phyloP scores from a whole-genome alignment of 148 eudicot species.

The Camellia sinensis region DNA sequence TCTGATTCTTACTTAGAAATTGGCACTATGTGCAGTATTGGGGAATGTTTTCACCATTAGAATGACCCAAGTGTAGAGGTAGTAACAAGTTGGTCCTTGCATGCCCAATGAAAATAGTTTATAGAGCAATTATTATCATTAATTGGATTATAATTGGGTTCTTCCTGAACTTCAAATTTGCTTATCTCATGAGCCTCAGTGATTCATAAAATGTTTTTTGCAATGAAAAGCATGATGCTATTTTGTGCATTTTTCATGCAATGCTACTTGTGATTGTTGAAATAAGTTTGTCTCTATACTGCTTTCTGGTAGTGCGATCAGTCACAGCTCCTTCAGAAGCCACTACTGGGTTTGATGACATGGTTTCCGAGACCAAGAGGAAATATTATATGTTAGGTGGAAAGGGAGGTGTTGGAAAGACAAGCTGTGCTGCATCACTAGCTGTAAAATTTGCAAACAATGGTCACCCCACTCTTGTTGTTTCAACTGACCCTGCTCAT shows the following conservation, averaged over 20 bases:
- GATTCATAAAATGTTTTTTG: neutral
- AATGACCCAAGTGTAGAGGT: neutral
- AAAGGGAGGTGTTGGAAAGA: slow-evolving; percentile 97
- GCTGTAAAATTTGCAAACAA: slow-evolving; percentile 97
- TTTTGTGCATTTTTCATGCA: neutral
- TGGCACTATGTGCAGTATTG: neutral
- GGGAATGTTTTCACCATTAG: neutral
- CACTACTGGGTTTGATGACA: slow-evolving; percentile 68
- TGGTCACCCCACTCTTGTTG: slow-evolving; percentile 97
- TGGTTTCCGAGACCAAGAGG: slow-evolving; percentile 79
- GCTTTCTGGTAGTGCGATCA: slow-evolving; percentile 61
- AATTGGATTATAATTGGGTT: neutral
- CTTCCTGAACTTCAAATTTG: neutral
- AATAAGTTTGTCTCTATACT: no score
- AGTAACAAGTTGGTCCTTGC: no score
- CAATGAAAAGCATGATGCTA: neutral
- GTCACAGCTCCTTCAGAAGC: slow-evolving; percentile 67
- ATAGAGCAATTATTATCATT: neutral
- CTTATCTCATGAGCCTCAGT: neutral
- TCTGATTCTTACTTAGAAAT: neutral
- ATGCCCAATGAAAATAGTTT: neutral
- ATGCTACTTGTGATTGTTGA: no score
- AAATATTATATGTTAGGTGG: slow-evolving; percentile 97
- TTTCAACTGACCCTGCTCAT: slow-evolving; percentile 99
- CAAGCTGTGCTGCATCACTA: slow-evolving; percentile 97